Conservation (phyloP, 2,329 filamentous ascomycete genomes). For the Hypoxylon rubiginosum region DNA sequence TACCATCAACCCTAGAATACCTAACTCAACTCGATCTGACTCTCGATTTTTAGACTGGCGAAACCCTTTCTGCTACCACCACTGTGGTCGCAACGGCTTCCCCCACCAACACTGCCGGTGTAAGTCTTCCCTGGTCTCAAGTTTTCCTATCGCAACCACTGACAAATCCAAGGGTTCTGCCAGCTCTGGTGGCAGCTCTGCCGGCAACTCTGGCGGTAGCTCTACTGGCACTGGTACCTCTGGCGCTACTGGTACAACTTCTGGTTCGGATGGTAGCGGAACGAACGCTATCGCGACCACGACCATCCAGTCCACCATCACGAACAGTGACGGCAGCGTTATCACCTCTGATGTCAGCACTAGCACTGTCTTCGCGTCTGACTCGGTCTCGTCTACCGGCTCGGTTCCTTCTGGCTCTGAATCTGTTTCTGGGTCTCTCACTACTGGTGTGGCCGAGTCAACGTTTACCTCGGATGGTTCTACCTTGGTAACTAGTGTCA, state of each 20-base stretch:
- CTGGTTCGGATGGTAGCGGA: slow-evolving; percentile 12
- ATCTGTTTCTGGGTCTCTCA: slow-evolving; percentile 42
- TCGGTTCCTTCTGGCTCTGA: slow-evolving; percentile 35
- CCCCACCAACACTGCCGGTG: slow-evolving; percentile 17
- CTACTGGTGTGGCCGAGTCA: slow-evolving; percentile 41
- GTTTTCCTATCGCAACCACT: slow-evolving; percentile 9
- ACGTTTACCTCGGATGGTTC: slow-evolving; percentile 40
- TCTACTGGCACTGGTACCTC: slow-evolving; percentile 25
- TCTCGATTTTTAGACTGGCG: slow-evolving; percentile 22
- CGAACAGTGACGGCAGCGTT: slow-evolving; percentile 27
- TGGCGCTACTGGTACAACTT: slow-evolving; percentile 8
- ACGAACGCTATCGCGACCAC: slow-evolving; percentile 31
- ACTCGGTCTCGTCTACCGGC: slow-evolving; percentile 32
- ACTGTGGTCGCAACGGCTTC: slow-evolving; percentile 33
- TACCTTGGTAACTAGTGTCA: slow-evolving; percentile 41
- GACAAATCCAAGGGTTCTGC: slow-evolving; percentile 28
- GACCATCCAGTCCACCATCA: slow-evolving; percentile 33
- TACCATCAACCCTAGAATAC: background rate
- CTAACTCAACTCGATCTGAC: slow-evolving; percentile 9
- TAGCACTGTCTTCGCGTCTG: slow-evolving; percentile 44
- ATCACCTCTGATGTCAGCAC: slow-evolving; percentile 33
- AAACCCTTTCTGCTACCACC: slow-evolving; percentile 29
- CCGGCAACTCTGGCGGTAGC: slow-evolving; percentile 31
- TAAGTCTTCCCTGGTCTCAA: slow-evolving; percentile 10
- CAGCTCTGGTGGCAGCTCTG: slow-evolving; percentile 20